Percentiles rank a stretch among this genome's conserved stretches.
phyloP scores from a whole-genome alignment of 345 rosid genomes.

The Capsella bursapastoris region DNA sequence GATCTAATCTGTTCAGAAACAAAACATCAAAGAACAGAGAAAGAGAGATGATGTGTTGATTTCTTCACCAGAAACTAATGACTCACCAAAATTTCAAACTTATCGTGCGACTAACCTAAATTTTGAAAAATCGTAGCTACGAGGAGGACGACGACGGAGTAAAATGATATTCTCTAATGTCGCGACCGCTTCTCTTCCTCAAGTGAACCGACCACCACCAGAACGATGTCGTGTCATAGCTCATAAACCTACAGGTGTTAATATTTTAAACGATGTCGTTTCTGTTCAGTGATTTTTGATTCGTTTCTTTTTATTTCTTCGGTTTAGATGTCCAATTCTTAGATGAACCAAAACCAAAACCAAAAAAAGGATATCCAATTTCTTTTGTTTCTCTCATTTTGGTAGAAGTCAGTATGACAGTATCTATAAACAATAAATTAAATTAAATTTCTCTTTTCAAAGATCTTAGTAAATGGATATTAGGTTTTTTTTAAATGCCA shows the following conservation, averaged over 20 bases:
- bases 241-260: neutral
- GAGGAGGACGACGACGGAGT: neutral
- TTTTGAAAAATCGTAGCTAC: neutral
- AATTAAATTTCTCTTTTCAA: too few relatives aligned
- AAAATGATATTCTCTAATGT: neutral
- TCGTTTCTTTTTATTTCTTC: neutral
- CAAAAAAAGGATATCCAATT: neutral
- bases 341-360: too few relatives aligned
- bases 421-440: too few relatives aligned
- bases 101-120: neutral
- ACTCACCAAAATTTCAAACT: neutral
- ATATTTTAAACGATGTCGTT: slow-evolving; percentile 13
- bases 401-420: neutral
- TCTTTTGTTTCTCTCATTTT: neutral
- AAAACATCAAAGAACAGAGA: neutral
- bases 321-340: neutral
- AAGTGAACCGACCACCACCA: slow-evolving; percentile 1
- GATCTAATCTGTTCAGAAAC: neutral
- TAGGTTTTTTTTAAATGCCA: neutral
- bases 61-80: neutral
- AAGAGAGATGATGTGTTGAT: slow-evolving; percentile 6
- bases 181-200: slow-evolving; percentile 18
- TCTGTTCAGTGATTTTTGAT: neutral
- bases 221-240: slow-evolving; percentile 2
- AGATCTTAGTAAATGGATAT: neutral